Percentiles rank a stretch among this genome's conserved stretches.
Conservation (phyloP, 176 grass and related monocot genomes). For the Secale cereale region DNA sequence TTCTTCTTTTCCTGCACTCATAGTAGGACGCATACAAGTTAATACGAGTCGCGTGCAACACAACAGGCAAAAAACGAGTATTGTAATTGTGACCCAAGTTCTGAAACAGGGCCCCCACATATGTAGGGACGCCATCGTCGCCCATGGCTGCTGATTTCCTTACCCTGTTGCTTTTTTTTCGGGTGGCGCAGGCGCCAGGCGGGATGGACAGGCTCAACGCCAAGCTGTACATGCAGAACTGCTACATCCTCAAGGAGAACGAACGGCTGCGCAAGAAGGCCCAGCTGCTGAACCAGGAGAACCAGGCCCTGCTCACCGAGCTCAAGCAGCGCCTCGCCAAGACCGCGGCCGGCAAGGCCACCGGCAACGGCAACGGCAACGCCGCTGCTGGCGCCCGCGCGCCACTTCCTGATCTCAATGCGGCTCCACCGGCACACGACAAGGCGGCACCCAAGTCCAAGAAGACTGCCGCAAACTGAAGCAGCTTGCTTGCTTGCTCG, state of each 20-base stretch:
- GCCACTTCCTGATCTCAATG: conserved; percentile 63
- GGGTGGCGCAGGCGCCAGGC: neutral
- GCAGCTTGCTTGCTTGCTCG: neutral
- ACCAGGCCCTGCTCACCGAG: conserved; percentile 66
- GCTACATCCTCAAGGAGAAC: conserved; percentile 84
- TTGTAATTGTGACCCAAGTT: neutral
- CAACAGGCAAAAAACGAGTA: neutral
- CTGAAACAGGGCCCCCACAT: neutral
- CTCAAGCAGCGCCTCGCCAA: conserved; percentile 77
- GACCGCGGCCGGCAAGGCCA: neutral
- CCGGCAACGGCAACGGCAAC: conserved; percentile 2
- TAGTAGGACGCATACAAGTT: neutral
- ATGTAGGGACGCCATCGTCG: neutral
- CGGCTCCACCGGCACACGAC: conserved; percentile 20
- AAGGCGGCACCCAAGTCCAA: conserved; percentile 31
- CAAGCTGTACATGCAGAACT: conserved; percentile 83
- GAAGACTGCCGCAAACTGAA: conserved; percentile 36
- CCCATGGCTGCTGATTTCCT: neutral
- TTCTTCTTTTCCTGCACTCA: neutral
- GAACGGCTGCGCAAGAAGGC: conserved; percentile 84
- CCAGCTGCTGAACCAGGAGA: conserved; percentile 76
- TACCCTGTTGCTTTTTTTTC: conserved; percentile 17
- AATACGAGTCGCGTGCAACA: neutral
- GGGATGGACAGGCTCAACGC: conserved; percentile 71
- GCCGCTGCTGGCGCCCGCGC: neutral